Conservation (phyloP, 495 filamentous ascomycete species). For the Hypomontagnella submonticulosa region DNA sequence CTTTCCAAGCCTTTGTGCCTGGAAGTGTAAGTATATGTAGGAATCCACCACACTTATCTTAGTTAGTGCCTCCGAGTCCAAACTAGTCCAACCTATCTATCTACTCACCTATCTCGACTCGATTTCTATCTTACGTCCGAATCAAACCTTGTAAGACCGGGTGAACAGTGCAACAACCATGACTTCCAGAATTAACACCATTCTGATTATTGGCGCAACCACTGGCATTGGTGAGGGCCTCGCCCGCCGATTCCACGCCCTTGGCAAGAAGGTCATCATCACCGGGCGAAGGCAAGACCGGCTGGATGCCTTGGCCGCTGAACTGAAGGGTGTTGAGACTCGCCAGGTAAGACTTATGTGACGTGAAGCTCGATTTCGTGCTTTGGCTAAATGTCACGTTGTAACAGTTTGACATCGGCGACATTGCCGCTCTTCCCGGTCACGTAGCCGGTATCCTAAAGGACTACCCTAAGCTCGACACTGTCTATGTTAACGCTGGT, state of each 20-base stretch:
- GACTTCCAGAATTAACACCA: constrained; percentile 39
- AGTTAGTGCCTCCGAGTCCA: too few species aligned
- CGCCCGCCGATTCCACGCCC: constrained; percentile 52
- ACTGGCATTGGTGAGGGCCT: constrained; percentile 61
- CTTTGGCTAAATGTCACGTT: too few species aligned
- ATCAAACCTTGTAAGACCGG: too few species aligned
- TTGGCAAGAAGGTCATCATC: constrained; percentile 59
- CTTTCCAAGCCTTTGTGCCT: too few species aligned
- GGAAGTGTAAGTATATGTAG: too few species aligned
- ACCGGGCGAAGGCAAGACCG: constrained; percentile 53
- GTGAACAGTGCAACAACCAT: constrained; percentile 3
- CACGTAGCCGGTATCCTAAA: constrained; percentile 42
- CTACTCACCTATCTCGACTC: too few species aligned
- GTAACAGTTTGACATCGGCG: constrained; percentile 38
- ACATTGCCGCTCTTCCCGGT: constrained; percentile 42
- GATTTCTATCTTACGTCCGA: too few species aligned
- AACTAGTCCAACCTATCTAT: too few species aligned
- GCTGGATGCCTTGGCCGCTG: constrained; percentile 41
- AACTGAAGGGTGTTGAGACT: constrained; percentile 49
- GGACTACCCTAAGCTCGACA: constrained; percentile 50
- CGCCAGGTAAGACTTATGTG: constrained; percentile 27
- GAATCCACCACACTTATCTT: too few species aligned
- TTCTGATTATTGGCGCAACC: constrained; percentile 59
- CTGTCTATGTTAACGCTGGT: constrained; percentile 50
- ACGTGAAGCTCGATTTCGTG: too few species aligned